Evolutionary conservation across 164 flowering plant species (phyloP).

Genomic region (Macadamia integrifolia): DNA sequence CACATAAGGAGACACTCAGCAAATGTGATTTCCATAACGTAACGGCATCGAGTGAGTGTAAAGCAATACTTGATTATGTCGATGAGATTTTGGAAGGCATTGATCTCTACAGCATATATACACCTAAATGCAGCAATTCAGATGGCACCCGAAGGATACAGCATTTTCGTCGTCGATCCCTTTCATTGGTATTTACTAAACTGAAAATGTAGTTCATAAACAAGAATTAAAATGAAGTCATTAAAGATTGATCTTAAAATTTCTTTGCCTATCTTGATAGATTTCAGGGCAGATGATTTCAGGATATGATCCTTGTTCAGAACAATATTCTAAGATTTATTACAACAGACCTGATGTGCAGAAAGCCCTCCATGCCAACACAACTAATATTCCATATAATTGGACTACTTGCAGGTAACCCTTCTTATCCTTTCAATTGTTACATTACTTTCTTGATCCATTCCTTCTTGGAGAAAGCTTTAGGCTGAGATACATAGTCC

Average conservation of each 20-base stretch:
- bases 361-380: slow-evolving; percentile 79
- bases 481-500: too few species aligned
- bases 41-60: slow-evolving; percentile 65
- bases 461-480: too few species aligned
- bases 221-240: background rate
- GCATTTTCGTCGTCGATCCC: slow-evolving; percentile 58
- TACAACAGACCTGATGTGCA: slow-evolving; percentile 83
- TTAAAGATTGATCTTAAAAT: background rate
- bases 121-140: slow-evolving; percentile 71
- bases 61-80: slow-evolving; percentile 61
- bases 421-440: background rate
- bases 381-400: slow-evolving; percentile 56
- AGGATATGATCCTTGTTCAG: slow-evolving; percentile 92
- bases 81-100: slow-evolving; percentile 80
- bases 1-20: slow-evolving; percentile 52
- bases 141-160: slow-evolving; percentile 38
- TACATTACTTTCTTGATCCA: background rate
- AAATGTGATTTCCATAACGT: slow-evolving; percentile 54
- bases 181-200: slow-evolving; percentile 16
- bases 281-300: slow-evolving; percentile 30
- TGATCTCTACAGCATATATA: slow-evolving; percentile 85
- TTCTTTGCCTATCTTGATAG: slow-evolving; percentile 9
- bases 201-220: background rate
- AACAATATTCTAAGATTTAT: slow-evolving; percentile 70
- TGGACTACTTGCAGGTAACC: slow-evolving; percentile 92